Evolutionary conservation across 2,329 filamentous ascomycete species (phyloP), one percentile per base, ranked within the genome.

Genomic region (Colletotrichum tanaceti): DNA sequence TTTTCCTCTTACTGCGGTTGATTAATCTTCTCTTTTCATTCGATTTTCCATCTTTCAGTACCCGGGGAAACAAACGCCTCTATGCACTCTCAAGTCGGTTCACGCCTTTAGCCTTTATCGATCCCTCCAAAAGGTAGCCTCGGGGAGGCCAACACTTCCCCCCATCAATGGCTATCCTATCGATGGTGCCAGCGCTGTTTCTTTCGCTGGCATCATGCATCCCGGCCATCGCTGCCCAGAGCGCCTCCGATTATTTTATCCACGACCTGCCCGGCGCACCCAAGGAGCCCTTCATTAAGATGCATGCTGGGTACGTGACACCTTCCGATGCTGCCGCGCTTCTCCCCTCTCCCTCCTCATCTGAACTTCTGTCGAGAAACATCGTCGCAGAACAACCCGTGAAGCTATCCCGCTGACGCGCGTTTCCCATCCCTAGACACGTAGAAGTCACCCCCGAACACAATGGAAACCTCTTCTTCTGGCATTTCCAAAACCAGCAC

Each of bases 401-500:
- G 55, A 57, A 66, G 35, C 32, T 24, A 32, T 66, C 38, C 10
- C n/a, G 70, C 75, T 77, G 73, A 76, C 73, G 68, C 70, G 63
- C 70, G 52, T 73, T 62, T 52, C 32, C 32, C 71, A 65, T 64
- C 74, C 55, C 77, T 35, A 97, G 94, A 63, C 96, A 99, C 82
- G 91, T 99, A 79, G 94, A 98, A 81, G 87, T 99, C 75, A 92
- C 90, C 41, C 88, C 91, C 22, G 90, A 93, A 73, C 88, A 91
- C 78, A 93, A 98, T 77, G 95, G 93, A 73, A 97, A 98, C 79
- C 82, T 99, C 20, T 99, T 98, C 85, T 99, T 99, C 85, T 99
- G 96, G 96, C 93, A 98, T 76, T 98, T 93, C 78, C 90, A 97
- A 78, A 98, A 98, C 78, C 88, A 93, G 73, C 96, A 99, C 79